Base-by-base conservation (phyloP, 495 filamentous ascomycete species). In the Talaromyces proteolyticus region DNA sequence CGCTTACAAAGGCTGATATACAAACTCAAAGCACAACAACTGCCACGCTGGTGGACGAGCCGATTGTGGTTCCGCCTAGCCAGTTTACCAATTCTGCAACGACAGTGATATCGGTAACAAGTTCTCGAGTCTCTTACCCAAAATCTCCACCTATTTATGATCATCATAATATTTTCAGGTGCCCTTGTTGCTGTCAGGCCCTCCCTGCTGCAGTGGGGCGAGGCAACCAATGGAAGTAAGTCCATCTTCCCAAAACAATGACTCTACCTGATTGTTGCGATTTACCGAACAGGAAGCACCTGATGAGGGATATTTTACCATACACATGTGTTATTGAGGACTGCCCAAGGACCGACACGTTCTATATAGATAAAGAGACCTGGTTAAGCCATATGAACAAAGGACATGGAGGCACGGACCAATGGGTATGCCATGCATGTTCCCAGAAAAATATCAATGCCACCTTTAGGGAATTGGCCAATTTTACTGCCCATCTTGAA, bases 241-340 rank as follows among this genome's bases (percentile, higher is more conserved):
- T 1, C 29, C 4, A 34, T 34, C 1, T 34, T 4, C 29, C 29
- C 29, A 1, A 34, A 34, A 10, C 14, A 10, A 34, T 34, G 29
- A 14, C 8, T 34, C 1, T 4, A 34, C 14, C 29, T 14, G 4
- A 10, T 34, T 34, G 14, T 34, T 34, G 2, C 14, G 4, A 34
- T 34, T 34, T 34, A 34, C 29, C 4, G 50, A 24, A 22, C 39
- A 54, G 47, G 19, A 54, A 50, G 24, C 52, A 54, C 37, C 25
- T 54, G 3, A 14, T 37, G 16, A 21, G 6, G 19, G 52, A 54
- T 14, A 20, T 54, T 34, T 10, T 45, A 22, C 52, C 52, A 4
- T 54, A 50, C 29, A 54, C 52, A 12, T 54, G 52, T 24, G 38
- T 54, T 29, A 29, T 54, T 4, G 24, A 39, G 5, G 52, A 34